phyloP scores from a whole-genome alignment of 164 flowering plant genomes.

The Liquidambar formosana region DNA sequence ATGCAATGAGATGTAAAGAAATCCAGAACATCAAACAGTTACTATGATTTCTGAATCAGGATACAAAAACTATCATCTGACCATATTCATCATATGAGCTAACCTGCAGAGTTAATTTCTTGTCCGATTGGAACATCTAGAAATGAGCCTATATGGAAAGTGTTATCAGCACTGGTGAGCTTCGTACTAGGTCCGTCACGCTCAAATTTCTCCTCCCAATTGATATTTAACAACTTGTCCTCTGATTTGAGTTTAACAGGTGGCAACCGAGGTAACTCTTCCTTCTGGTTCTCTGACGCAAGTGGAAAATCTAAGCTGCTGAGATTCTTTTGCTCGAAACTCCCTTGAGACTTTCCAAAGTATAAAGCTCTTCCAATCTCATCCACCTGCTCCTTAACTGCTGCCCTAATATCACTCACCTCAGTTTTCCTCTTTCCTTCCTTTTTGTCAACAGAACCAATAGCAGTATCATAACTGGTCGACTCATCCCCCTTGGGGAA shows the following conservation, averaged over 20 bases:
- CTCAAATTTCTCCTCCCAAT: conserved; percentile 83
- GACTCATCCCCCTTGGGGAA: conserved; percentile 48
- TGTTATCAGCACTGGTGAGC: conserved; percentile 44
- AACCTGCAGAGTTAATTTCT: conserved; percentile 79
- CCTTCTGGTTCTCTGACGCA: conserved; percentile 55
- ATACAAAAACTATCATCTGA: neutral
- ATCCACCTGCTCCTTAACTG: conserved; percentile 70
- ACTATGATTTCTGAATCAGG: neutral
- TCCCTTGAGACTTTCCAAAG: conserved; percentile 54
- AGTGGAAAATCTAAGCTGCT: conserved; percentile 43
- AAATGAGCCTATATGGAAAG: conserved; percentile 74
- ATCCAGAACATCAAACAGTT: neutral
- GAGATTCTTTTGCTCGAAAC: conserved; percentile 44
- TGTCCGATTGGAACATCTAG: conserved; percentile 95
- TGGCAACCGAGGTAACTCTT: conserved; percentile 82
- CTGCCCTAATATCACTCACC: conserved; percentile 37
- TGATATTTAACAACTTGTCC: conserved; percentile 56
- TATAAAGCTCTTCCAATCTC: conserved; percentile 75
- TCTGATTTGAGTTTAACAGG: conserved; percentile 94
- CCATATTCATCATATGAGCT: conserved; percentile 10
- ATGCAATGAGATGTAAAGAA: neutral
- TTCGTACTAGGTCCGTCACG: conserved; percentile 58
- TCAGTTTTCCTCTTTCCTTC: conserved; percentile 56
- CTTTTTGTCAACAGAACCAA: conserved; percentile 34
- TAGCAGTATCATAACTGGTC: conserved; percentile 31